A percentile compares a stretch with the other conserved stretches of the same genome.
Evolutionary conservation across 2,329 filamentous ascomycete genomes (phyloP).

Genomic region (Gnomoniopsis smithogilvyi): DNA sequence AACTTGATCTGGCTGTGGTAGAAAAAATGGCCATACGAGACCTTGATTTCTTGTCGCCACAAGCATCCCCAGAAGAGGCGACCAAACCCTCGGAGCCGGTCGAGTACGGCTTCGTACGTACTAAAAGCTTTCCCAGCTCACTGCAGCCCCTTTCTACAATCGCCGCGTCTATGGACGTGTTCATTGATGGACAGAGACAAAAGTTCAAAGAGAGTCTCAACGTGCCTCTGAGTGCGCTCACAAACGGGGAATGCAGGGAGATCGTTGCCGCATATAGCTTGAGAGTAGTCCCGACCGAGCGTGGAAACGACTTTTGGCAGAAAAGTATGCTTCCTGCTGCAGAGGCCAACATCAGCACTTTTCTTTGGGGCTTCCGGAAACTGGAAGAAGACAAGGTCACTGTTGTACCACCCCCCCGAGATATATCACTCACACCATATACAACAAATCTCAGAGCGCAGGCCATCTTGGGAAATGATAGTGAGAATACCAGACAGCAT

Average conservation of each 20-base stretch:
- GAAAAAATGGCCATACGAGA: neutral
- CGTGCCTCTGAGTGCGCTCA: neutral
- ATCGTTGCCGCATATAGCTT: neutral
- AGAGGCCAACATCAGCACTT: neutral
- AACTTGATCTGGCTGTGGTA: neutral
- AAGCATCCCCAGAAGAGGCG: neutral
- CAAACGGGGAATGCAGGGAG: neutral
- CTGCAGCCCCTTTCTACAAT: neutral
- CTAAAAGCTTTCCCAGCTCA: no score
- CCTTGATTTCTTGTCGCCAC: neutral
- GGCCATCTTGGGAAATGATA: neutral
- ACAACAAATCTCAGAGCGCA: neutral
- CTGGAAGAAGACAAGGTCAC: neutral
- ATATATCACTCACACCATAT: no score
- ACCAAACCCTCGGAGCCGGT: neutral
- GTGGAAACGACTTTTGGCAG: neutral
- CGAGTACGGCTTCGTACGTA: neutral
- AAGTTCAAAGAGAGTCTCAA: neutral
- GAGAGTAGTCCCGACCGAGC: neutral
- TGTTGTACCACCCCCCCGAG: no score
- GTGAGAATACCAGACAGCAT: no score
- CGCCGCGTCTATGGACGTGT: neutral
- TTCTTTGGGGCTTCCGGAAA: neutral
- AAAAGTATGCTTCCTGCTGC: neutral
- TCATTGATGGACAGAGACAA: neutral